phyloP scores from a whole-genome alignment of 2,329 filamentous ascomycete species.

The Colletotrichum sp. region DNA sequence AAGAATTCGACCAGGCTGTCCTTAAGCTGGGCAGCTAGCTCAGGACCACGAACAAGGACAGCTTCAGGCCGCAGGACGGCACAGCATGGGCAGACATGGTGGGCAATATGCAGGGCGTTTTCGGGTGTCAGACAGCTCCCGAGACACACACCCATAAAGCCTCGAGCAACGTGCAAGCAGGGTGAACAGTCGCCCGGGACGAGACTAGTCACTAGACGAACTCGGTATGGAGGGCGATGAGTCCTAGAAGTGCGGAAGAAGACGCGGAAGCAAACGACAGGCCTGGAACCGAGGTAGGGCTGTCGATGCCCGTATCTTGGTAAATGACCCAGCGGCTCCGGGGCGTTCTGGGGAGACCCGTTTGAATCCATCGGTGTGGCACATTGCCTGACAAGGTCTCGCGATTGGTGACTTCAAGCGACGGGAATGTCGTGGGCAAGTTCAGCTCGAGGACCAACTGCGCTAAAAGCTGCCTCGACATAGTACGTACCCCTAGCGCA shows the following conservation, averaged over 20 bases:
- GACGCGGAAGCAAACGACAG: background rate
- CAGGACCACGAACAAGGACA: background rate
- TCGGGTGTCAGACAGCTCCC: slow-evolving; percentile 5
- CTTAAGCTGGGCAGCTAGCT: background rate
- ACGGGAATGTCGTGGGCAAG: background rate
- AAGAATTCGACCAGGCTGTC: background rate
- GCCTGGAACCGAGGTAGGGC: background rate
- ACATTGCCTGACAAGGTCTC: background rate
- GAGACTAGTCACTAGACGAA: background rate
- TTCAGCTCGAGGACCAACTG: background rate
- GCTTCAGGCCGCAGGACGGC: slow-evolving; percentile 1
- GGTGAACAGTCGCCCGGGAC: background rate
- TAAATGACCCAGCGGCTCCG: background rate
- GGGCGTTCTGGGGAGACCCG: background rate
- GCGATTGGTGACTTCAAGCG: slow-evolving; percentile 10
- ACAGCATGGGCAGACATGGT: background rate
- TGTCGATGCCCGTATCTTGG: background rate
- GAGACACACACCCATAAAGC: slow-evolving; percentile 3
- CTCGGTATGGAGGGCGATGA: background rate
- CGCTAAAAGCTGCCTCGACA: background rate
- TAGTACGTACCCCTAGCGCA: background rate
- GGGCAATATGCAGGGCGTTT: slow-evolving; percentile 13
- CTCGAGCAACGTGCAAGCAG: background rate
- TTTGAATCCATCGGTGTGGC: background rate
- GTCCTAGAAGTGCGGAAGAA: background rate